Conservation (phyloP, 1,284 basidiomycete genomes). For the Cystobasidiaceae sp. region DNA sequence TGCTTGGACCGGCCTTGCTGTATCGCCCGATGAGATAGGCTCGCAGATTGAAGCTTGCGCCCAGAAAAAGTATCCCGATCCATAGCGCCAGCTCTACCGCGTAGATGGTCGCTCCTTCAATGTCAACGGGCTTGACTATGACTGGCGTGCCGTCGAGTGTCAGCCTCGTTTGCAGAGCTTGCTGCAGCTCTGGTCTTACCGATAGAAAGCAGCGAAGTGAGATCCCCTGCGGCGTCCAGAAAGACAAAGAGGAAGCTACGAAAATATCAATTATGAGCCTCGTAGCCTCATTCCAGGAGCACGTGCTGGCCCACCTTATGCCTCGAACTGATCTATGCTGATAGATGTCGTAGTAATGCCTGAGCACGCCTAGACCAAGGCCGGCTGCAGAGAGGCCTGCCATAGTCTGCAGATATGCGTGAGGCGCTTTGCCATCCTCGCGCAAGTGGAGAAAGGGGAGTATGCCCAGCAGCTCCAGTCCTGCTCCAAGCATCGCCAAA, state of each 20-base stretch:
- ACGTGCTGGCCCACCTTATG: no score
- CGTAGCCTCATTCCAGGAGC: no score
- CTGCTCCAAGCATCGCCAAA: not conserved
- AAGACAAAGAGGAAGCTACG: slow-evolving; percentile 36
- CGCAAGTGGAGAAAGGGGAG: slow-evolving; percentile 8
- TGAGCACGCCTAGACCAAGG: slow-evolving; percentile 34
- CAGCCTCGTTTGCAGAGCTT: not conserved
- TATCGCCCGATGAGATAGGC: no score
- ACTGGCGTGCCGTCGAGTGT: not conserved
- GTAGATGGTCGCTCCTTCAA: slow-evolving; percentile 23
- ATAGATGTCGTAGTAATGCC: slow-evolving; percentile 39
- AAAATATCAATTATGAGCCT: no score
- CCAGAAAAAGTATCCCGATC: slow-evolving; percentile 26
- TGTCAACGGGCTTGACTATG: slow-evolving; percentile 15
- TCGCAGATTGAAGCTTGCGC: slow-evolving; percentile 6
- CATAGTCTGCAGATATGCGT: slow-evolving; percentile 20
- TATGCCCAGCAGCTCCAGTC: slow-evolving; percentile 9
- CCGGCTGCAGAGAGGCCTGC: slow-evolving; percentile 34
- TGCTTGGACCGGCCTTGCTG: no score
- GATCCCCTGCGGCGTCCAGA: slow-evolving; percentile 37
- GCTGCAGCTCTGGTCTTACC: not conserved
- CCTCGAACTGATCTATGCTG: slow-evolving; percentile 34
- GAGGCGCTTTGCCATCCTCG: not conserved
- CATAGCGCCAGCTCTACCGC: slow-evolving; percentile 21
- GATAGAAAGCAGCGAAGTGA: slow-evolving; percentile 31